Base-by-base conservation (phyloP, 1,284 basidiomycete genomes). In the Tilletia setariae region DNA sequence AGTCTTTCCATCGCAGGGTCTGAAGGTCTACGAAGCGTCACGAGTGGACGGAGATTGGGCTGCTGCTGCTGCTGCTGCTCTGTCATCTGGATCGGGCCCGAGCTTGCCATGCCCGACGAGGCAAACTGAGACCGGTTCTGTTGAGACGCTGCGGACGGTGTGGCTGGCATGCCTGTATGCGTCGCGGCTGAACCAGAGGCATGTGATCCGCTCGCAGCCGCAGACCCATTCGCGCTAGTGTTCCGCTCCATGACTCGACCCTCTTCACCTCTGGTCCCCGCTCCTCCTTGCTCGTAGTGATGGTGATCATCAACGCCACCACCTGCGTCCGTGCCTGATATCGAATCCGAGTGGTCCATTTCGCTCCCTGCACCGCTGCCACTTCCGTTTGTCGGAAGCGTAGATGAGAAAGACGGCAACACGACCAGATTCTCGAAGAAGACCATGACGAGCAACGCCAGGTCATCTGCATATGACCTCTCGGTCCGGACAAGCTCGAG, bases 401-500 rank as follows among this genome's bases (percentile, higher is more conserved):
- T 30, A 7, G 56, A 30, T 21, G 56, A 70, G 70, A 82, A 81
- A 65, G 74, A 80, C 7, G 79, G 77, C 72, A 81, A 74, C 49
- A 67, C 68, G 23, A 63, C 72, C 59, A 81, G 69, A 47, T 78
- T 75, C 67, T 72, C 72, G 46, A 82, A 80, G 68, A 78, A 82
- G 64, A 82, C 78, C 30, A 75, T 65, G 7, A 80, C 75, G 25
- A 82, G 66, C 30, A 76, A 68, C 8, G 73, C 72, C 3, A 82
- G 71, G 49, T 82, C 80, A n/a, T 77, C 74, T 23, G 76, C 76
- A 40, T 81, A 82, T 67, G 76, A 77, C 32, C 73, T 73, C 46
- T 82, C 80, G 2, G 80, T 82, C 66, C 80, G 79, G 43, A 77
- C 70, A 19, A 82, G 71, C 63, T 82, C 80, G 30, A 81, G 61